Evolutionary conservation across 1,284 basidiomycete genomes (phyloP), one percentile per base, ranked within the genome.

Genomic region (Mycena sp.): DNA sequence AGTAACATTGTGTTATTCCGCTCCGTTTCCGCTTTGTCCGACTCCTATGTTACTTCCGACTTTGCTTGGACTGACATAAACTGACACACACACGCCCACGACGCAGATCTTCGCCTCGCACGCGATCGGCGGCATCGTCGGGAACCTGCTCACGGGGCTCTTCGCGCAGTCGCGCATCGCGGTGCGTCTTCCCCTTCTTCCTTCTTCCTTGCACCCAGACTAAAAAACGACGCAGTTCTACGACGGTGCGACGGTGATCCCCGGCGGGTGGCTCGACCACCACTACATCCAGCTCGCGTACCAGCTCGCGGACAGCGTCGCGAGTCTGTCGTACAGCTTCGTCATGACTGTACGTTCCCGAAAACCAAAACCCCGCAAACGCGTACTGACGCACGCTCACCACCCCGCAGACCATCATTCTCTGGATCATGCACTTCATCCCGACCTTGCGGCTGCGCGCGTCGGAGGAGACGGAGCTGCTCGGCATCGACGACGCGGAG

Each of bases 351-450:
- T 90, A 67, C 71, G 86, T 81, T 17, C 23, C 43, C 29, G 21
- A 28, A 25, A 26, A 43, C 44, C 40, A 54, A 12, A 50, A 63
- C 29, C 30, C n/a, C n/a, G n/a, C n/a, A n/a, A n/a, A n/a, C n/a
- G n/a, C n/a, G n/a, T n/a, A 14, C 40, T 23, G 14, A 26, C 32
- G 19, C n/a, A 43, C 14, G 6, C 51, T 50, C 23, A 49, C 30
- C 21, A 41, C 6, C 32, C 9, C 50, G 6, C 67, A 90, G 87
- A 92, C 93, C n/a, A 84, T 95, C 79, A 93, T 98, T 76, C 85
- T 95, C 59, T 95, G 96, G 90, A 81, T 90, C 73, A 93, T 99
- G 88, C 95, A 99, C 84, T 95, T 84, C 79, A 93, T 97, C 72
- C 97, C 97, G 4, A 90, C 89, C 65, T 83, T 94, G 64, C 84